Conservation (phyloP, 176 grass and related monocot genomes). For the Triticum dicoccoides region DNA sequence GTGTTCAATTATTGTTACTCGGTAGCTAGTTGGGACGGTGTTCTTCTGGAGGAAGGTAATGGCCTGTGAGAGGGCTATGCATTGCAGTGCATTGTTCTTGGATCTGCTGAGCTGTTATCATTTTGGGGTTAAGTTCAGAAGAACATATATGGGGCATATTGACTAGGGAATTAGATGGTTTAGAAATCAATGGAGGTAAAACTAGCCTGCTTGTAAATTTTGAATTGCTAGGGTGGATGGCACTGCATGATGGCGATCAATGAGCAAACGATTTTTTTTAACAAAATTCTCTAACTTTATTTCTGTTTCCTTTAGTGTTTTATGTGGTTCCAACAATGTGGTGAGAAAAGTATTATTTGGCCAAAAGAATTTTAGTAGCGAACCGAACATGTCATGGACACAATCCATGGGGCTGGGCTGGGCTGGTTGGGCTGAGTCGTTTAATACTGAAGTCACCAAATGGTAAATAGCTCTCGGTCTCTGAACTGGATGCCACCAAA, state of each 20-base stretch:
- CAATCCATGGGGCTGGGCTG: no score
- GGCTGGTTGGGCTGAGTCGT: neutral
- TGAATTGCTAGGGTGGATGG: conserved; percentile 6
- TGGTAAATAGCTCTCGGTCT: no score
- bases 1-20: conserved; percentile 16
- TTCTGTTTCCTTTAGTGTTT: no score
- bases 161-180: conserved; percentile 23
- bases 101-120: conserved; percentile 31
- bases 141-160: conserved; percentile 25
- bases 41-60: conserved; percentile 61
- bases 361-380: neutral
- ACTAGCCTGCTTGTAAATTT: conserved; percentile 37
- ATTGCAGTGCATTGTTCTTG: conserved; percentile 8
- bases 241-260: neutral
- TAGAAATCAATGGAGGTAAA: conserved; percentile 15
- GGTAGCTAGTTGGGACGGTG: conserved; percentile 14
- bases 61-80: conserved; percentile 35
- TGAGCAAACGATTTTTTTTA: no score
- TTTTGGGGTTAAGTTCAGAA: conserved; percentile 61
- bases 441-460: neutral
- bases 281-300: no score
- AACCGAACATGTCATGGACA: no score
- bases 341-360: neutral
- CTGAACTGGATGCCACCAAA: neutral
- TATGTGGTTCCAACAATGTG: no score